phyloP scores from a whole-genome alignment of 2,329 filamentous ascomycete genomes.

The Leptoxyphium fumago region DNA sequence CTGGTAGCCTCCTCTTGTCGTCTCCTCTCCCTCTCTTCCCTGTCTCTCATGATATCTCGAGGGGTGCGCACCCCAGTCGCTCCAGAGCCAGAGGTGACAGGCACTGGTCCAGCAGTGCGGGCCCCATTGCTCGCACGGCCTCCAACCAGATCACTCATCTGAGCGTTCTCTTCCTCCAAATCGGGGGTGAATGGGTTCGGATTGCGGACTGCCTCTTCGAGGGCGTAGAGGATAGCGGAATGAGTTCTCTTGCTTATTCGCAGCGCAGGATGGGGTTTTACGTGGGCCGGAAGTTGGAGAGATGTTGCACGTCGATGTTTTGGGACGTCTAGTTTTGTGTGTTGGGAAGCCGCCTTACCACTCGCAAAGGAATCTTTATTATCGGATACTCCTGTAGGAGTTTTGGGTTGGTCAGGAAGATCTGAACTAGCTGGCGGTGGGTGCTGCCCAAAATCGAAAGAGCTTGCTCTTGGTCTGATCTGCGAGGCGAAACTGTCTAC shows the following conservation, averaged over 20 bases:
- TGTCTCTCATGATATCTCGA: constrained; percentile 80
- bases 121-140: constrained; percentile 42
- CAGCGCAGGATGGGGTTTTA: constrained; percentile 37
- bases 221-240: constrained; percentile 78
- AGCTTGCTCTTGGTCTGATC: constrained; percentile 9
- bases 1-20: constrained; percentile 45
- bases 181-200: constrained; percentile 75
- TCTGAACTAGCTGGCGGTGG: constrained; percentile 14
- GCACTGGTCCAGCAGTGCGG: constrained; percentile 37
- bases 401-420: constrained; percentile 19
- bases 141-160: constrained; percentile 74
- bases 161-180: constrained; percentile 71
- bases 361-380: too few relatives aligned
- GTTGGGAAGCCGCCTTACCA: too few relatives aligned
- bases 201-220: constrained; percentile 77
- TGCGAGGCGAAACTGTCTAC: constrained; percentile 11
- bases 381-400: too few relatives aligned
- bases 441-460: neutral
- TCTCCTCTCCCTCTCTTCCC: constrained; percentile 59
- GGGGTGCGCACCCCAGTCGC: constrained; percentile 60
- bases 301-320: constrained; percentile 19
- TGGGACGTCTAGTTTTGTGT: neutral
- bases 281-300: constrained; percentile 15
- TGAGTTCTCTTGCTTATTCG: constrained; percentile 73
- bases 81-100: constrained; percentile 34